Base-by-base conservation (phyloP, 257 asterid species). In the Solanum megistacrolobum region DNA sequence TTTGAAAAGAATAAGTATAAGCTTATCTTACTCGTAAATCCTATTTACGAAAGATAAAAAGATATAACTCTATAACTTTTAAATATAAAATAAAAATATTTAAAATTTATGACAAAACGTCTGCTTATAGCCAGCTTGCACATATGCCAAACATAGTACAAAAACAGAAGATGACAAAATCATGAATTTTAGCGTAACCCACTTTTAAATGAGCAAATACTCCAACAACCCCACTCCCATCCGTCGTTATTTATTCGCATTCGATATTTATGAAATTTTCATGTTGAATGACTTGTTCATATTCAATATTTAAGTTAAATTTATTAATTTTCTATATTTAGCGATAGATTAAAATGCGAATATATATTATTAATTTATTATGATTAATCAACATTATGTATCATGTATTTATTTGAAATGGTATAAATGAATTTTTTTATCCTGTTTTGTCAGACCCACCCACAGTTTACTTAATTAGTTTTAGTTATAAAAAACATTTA, bases 271-370 rank as follows among this genome's bases (percentile, higher is more conserved):
- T 23, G 1, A 9, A 3, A 58, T 3, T 4, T 62, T 23, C 3
- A 62, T 0, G 25, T 32, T 32, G n/a, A 58, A 58, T 58, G 5
- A 21, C 12, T 58, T 58, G 5, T 58, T 21, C 2, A n/a, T 1
- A 21, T 3, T 58, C 0, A 58, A 20, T 58, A 21, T 58, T 1
- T 3, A 8, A 0, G n/a, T 0, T 1, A 58, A 21, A 20, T 7
- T 55, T 58, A 20, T 58, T 58, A 7, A 20, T 58, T 58, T 3
- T 52, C 8, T 3, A 27, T 68, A 6, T 12, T 12, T 27, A 71
- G n/a, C 1, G 12, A 18, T 4, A 8, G 9, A 31, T 31, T 1
- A 8, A 7, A 32, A 32, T 71, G 14, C 4, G 1, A 8, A 16
- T 7, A 16, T 48, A 12, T 39, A 39, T 39, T 12, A 66, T 66